phyloP scores from a whole-genome alignment of 2,329 filamentous ascomycete species.

The Cladobotryum mycophilum region DNA sequence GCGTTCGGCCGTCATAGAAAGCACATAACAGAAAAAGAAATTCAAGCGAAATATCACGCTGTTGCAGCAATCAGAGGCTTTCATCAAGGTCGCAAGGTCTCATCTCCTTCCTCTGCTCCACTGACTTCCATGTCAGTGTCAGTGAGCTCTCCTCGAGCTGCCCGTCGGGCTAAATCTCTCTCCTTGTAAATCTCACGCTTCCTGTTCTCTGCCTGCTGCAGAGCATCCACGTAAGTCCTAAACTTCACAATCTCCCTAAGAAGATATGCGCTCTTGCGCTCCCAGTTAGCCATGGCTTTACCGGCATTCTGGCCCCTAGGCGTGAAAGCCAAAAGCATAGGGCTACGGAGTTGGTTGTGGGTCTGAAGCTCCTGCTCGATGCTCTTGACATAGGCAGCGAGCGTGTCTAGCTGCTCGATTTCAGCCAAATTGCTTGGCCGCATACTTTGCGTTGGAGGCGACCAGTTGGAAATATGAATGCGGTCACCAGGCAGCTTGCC shows the following conservation, averaged over 20 bases:
- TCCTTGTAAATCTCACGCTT: conserved; percentile 67
- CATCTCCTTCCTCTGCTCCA: conserved; percentile 29
- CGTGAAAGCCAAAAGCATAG: conserved; percentile 86
- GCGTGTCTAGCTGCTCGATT: conserved; percentile 68
- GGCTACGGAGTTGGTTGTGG: conserved; percentile 81
- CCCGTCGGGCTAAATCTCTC: conserved; percentile 45
- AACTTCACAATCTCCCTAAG: conserved; percentile 95
- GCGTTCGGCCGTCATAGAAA: neutral
- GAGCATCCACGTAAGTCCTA: conserved; percentile 83
- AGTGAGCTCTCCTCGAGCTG: conserved; percentile 40
- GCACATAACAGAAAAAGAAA: neutral
- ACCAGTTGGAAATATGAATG: conserved; percentile 80
- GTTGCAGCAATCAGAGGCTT: neutral
- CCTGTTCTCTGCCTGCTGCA: conserved; percentile 62
- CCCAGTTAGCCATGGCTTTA: conserved; percentile 94
- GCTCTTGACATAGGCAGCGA: conserved; percentile 73
- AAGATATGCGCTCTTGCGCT: conserved; percentile 88
- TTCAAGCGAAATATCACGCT: too few species aligned
- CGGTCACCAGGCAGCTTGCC: conserved; percentile 76
- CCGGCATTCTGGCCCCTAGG: conserved; percentile 72
- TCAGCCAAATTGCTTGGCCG: conserved; percentile 74
- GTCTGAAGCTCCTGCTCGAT: conserved; percentile 79
- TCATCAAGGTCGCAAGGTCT: conserved; percentile 27
- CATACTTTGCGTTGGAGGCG: conserved; percentile 83
- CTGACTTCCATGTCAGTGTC: conserved; percentile 34